phyloP scores from a whole-genome alignment of 2,329 filamentous ascomycete species.

The Phialophora chinensis region DNA sequence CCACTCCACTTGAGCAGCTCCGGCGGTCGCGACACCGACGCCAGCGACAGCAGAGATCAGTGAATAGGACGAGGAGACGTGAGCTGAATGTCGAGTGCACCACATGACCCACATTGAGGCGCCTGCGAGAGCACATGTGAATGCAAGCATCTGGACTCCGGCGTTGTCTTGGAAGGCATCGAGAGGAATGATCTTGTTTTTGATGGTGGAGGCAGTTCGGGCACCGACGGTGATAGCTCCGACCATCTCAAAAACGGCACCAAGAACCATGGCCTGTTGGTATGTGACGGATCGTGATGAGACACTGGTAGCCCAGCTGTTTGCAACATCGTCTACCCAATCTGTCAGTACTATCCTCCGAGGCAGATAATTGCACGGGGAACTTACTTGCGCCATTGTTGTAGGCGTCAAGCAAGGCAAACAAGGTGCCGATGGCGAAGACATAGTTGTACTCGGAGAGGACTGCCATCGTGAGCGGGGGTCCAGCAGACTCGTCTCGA shows the following conservation, averaged over 20 bases:
- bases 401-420: constrained; percentile 77
- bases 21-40: constrained; percentile 71
- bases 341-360: constrained; percentile 3
- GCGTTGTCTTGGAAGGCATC: constrained; percentile 65
- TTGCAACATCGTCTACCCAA: constrained; percentile 77
- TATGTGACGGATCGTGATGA: constrained; percentile 78
- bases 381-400: constrained; percentile 78
- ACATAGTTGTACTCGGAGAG: constrained; percentile 67
- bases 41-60: constrained; percentile 72
- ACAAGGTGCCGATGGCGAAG: constrained; percentile 76
- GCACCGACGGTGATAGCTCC: constrained; percentile 71
- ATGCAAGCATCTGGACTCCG: constrained; percentile 71
- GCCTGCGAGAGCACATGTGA: constrained; percentile 67
- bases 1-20: constrained; percentile 68
- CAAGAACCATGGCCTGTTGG: constrained; percentile 70
- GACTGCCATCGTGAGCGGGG: constrained; percentile 20
- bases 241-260: constrained; percentile 70
- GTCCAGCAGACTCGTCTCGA: neutral
- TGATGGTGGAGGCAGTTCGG: constrained; percentile 76
- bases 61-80: constrained; percentile 75
- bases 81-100: constrained; percentile 75
- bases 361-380: neutral
- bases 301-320: constrained; percentile 80
- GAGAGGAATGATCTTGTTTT: constrained; percentile 74
- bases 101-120: constrained; percentile 79